These are phyloP conservation scores for Boletus reticuloceps DNA, from an alignment of 768 basidiomycete genomes.

Conservation along the genomic window DNA sequence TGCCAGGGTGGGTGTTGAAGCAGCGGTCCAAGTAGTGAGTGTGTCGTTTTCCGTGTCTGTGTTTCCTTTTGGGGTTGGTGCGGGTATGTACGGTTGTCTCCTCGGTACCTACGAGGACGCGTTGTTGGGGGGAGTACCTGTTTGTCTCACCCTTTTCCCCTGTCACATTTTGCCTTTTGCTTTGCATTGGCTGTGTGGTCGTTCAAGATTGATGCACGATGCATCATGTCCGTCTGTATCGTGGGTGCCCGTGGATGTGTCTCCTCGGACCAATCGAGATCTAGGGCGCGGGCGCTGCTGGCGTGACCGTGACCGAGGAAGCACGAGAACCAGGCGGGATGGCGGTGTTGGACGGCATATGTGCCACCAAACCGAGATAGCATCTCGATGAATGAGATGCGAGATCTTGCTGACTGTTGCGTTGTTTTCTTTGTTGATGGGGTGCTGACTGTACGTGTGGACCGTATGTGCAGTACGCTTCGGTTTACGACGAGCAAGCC, in stretches of 20 bases:
- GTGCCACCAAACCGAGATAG: neutral
- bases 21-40: constrained; percentile 35
- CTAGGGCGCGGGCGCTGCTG: neutral
- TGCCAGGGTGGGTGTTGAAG: constrained; percentile 26
- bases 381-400: constrained; percentile 7
- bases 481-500: constrained; percentile 32
- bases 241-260: neutral
- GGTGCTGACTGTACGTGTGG: too few relatives aligned
- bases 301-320: constrained; percentile 7
- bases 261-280: constrained; percentile 23
- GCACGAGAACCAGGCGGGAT: constrained; percentile 4
- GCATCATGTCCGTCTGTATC: constrained; percentile 7
- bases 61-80: too few relatives aligned
- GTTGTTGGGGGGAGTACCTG: neutral
- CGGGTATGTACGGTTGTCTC: too few relatives aligned
- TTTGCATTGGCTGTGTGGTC: neutral
- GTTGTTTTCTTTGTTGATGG: neutral
- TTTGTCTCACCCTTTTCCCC: neutral
- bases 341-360: constrained; percentile 6
- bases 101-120: too few relatives aligned
- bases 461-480: constrained; percentile 21
- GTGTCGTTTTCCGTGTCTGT: neutral
- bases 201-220: too few relatives aligned
- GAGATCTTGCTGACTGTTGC: constrained; percentile 2
- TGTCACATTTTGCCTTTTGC: neutral